Conservation (phyloP, 2,329 filamentous ascomycete genomes). For the Colletotrichum magnum region DNA sequence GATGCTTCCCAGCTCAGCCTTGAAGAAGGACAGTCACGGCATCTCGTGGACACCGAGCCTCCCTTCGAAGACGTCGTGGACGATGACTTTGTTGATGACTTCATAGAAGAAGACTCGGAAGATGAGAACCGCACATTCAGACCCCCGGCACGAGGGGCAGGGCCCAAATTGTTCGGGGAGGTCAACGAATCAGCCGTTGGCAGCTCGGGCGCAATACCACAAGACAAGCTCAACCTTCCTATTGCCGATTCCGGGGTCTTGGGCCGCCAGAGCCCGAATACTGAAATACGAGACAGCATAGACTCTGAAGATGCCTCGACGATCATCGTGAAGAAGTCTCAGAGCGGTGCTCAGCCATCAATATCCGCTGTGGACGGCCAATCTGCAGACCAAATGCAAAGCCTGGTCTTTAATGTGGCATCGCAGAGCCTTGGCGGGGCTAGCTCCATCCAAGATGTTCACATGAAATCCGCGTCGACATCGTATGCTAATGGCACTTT, state of each 20-base stretch:
- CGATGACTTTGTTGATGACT: constrained; percentile 59
- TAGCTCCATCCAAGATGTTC: constrained; percentile 55
- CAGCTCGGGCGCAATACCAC: constrained; percentile 65
- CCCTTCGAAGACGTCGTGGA: constrained; percentile 50
- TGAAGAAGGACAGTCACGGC: constrained; percentile 57
- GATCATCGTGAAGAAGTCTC: constrained; percentile 24
- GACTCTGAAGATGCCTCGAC: constrained; percentile 58
- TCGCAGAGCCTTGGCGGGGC: constrained; percentile 70
- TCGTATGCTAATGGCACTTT: constrained; percentile 45
- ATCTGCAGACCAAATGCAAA: constrained; percentile 65
- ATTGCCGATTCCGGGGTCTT: constrained; percentile 46
- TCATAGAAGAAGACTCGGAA: constrained; percentile 77
- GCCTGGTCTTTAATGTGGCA: constrained; percentile 64
- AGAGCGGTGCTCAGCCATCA: constrained; percentile 38
- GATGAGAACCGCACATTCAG: constrained; percentile 84
- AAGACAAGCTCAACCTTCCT: constrained; percentile 64
- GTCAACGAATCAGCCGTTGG: constrained; percentile 67
- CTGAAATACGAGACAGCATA: constrained; percentile 62
- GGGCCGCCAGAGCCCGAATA: constrained; percentile 54
- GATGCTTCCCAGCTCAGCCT: constrained; percentile 76
- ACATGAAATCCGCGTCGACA: constrained; percentile 42
- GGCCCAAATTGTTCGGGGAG: constrained; percentile 67
- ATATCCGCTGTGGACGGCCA: constrained; percentile 51
- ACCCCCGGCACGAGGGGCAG: constrained; percentile 53
- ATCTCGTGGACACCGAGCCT: constrained; percentile 42